Conservation (phyloP, 768 basidiomycete genomes). For the Sistotremastrum niveocremeum region DNA sequence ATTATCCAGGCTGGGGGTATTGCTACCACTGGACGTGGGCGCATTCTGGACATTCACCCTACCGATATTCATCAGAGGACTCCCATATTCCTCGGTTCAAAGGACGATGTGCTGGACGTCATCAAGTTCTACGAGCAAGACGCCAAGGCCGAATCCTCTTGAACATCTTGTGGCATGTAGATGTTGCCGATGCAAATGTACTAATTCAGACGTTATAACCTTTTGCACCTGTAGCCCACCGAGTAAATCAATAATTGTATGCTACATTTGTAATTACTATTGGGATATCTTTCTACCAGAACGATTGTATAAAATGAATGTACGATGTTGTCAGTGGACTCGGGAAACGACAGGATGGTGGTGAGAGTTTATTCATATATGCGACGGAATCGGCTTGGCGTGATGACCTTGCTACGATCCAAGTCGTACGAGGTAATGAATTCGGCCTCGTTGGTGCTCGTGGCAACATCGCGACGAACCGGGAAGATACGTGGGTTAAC, state of each 20-base stretch:
- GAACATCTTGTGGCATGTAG: neutral
- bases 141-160: neutral
- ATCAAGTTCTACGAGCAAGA: conserved; percentile 64
- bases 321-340: no score
- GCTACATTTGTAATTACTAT: no score
- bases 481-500: conserved; percentile 74
- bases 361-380: no score
- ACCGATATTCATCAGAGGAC: conserved; percentile 83
- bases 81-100: conserved; percentile 86
- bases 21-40: conserved; percentile 88
- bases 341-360: no score
- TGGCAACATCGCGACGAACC: conserved; percentile 60
- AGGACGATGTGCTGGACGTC: conserved; percentile 85
- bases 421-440: conserved; percentile 26
- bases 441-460: conserved; percentile 80
- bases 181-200: no score
- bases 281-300: no score
- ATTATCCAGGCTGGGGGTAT: conserved; percentile 74
- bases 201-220: no score
- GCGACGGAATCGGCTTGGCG: no score
- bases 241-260: no score
- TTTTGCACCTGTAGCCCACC: no score
- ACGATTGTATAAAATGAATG: no score
- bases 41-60: conserved; percentile 85
- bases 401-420: no score